Evolutionary conservation across 2,329 filamentous ascomycete genomes (phyloP).

Genomic region (Didymellaceae sp.): DNA sequence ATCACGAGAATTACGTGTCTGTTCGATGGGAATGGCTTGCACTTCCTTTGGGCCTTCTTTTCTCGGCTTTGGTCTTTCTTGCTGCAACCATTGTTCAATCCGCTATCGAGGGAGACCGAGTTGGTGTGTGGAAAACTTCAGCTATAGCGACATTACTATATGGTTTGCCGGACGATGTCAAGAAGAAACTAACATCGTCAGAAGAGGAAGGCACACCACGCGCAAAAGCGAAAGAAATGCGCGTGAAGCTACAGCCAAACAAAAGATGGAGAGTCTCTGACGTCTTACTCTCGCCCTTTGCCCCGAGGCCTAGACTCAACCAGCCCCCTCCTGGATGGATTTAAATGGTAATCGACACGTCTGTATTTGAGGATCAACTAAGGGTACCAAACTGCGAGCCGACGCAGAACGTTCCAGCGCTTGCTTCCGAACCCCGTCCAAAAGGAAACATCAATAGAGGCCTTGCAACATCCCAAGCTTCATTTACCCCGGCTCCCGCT

Average conservation of each 20-base stretch:
- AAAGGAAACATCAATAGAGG: too few species aligned
- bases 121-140: conserved; percentile 40
- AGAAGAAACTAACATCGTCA: conserved; percentile 17
- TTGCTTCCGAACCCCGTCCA: too few species aligned
- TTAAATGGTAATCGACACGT: conserved; percentile 7
- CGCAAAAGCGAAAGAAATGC: conserved; percentile 33
- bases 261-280: conserved; percentile 33
- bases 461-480: too few species aligned
- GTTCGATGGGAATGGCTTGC: conserved; percentile 38
- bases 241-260: conserved; percentile 25
- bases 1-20: conserved; percentile 19
- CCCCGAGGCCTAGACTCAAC: conserved; percentile 15
- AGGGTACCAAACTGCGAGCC: too few species aligned
- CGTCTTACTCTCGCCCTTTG: conserved; percentile 1
- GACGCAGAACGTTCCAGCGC: too few species aligned
- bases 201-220: conserved; percentile 23
- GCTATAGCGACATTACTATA: conserved; percentile 36
- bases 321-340: conserved; percentile 38
- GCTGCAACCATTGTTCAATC: conserved; percentile 31
- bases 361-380: background rate
- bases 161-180: conserved; percentile 30
- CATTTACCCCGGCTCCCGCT: too few species aligned
- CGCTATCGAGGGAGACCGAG: conserved; percentile 11
- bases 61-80: conserved; percentile 32
- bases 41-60: conserved; percentile 30